Evolutionary conservation across 345 rosid species (phyloP).

Genomic region (Tarenaya hassleriana): DNA sequence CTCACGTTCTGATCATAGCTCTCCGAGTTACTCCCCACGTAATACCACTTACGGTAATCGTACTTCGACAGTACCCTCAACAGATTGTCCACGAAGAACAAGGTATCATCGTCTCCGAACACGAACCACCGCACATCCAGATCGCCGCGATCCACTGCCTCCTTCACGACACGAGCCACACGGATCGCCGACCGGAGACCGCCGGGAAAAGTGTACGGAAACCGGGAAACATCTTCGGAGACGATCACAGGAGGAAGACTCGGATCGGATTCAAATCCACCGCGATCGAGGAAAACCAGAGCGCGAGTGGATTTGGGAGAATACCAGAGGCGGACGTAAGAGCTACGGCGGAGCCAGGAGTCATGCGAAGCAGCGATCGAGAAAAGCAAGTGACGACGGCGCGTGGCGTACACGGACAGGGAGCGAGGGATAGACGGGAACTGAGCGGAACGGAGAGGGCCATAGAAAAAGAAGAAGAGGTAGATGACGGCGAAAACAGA

Average conservation of each 20-base stretch:
- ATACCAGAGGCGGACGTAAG: slow-evolving; percentile 76
- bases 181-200: slow-evolving; percentile 79
- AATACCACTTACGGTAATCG: slow-evolving; percentile 67
- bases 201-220: slow-evolving; percentile 62
- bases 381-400: slow-evolving; percentile 62
- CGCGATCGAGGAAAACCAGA: slow-evolving; percentile 57
- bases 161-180: slow-evolving; percentile 81
- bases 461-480: slow-evolving; percentile 34
- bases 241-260: slow-evolving; percentile 46
- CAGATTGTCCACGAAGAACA: slow-evolving; percentile 76
- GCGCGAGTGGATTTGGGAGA: slow-evolving; percentile 58
- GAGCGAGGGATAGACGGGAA: slow-evolving; percentile 26
- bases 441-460: slow-evolving; percentile 24
- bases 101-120: slow-evolving; percentile 92
- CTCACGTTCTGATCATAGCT: slow-evolving; percentile 65
- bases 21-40: slow-evolving; percentile 81
- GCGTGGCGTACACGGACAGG: slow-evolving; percentile 24
- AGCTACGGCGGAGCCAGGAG: slow-evolving; percentile 52
- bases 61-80: slow-evolving; percentile 64
- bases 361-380: slow-evolving; percentile 64
- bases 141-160: slow-evolving; percentile 53
- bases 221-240: slow-evolving; percentile 59
- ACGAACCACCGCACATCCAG: slow-evolving; percentile 76
- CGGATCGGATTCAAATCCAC: slow-evolving; percentile 28
- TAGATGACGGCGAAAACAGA: slow-evolving; percentile 36